Evolutionary conservation across 2,329 filamentous ascomycete species (phyloP), one percentile per base, ranked within the genome.

Genomic region (Knufia fluminis): DNA sequence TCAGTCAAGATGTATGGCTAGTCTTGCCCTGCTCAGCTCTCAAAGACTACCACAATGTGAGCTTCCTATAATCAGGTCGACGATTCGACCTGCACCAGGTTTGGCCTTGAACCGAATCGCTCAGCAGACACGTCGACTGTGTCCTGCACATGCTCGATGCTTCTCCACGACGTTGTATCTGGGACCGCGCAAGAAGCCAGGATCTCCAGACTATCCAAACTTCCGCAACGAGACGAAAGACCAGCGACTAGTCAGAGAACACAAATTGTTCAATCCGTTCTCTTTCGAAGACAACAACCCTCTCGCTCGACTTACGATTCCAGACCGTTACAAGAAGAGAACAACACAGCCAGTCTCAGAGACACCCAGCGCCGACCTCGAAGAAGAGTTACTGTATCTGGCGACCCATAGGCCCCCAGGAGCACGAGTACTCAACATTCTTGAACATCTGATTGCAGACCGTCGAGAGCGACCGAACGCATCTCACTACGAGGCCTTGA

Each of bases 401-500:
- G 52, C 54, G 14, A 41, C 44, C 35, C 50, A 49, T 32, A 28
- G 16, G 10, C 54, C 57, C 16, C 40, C 52, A 17, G 49, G 51
- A 10, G 39, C 41, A 31, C 43, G 46, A 1, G 46, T 54, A n/a
- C 33, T 35, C 23, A 52, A 56, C 12, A 61, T 68, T 33, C 52
- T 71, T 22, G 61, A 59, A n/a, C 56, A 62, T n/a, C 55, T 72
- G 23, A 63, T 72, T 47, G 54, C 60, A 42, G 62, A 65, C 45
- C 66, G 65, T 24, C 60, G 63, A 50, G 52, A 68, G 31, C 57
- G 60, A 26, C 69, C 68, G 2, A 58, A 62, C 20, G 59, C 61
- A 23, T 61, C 62, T 3, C 69, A 72, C 57, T 96, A 92, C 65
- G 81, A 86, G 58, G 80, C 83, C 12, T 68, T 94, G 46, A 81